A percentile compares a stretch with the other conserved stretches of the same genome.
phyloP scores from a whole-genome alignment of 768 basidiomycete genomes.

The Sporobolomyces pararoseus region DNA sequence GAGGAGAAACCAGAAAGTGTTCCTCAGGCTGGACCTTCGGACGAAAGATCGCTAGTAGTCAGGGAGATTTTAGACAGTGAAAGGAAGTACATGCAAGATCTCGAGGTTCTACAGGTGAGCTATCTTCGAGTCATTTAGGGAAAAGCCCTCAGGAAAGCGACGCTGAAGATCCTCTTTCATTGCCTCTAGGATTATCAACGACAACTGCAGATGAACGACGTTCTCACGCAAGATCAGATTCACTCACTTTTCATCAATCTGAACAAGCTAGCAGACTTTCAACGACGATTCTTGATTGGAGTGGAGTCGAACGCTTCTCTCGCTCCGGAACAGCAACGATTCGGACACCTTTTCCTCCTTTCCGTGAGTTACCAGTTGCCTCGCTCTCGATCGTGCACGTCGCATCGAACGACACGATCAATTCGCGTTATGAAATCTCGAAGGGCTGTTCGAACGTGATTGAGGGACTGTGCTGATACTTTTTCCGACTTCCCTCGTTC shows the following conservation, averaged over 20 bases:
- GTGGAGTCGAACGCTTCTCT: conserved; percentile 79
- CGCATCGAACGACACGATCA: not conserved
- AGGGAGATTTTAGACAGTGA: conserved; percentile 92
- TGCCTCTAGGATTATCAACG: conserved; percentile 74
- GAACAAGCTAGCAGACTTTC: conserved; percentile 92
- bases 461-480: conserved; percentile 4
- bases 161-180: not conserved
- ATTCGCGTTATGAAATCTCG: no score
- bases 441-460: not conserved
- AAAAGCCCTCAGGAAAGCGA: no score
- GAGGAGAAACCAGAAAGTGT: conserved; percentile 19
- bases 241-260: conserved; percentile 93
- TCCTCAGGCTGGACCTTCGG: conserved; percentile 28
- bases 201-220: conserved; percentile 71
- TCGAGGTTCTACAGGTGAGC: conserved; percentile 94
- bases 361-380: conserved; percentile 40
- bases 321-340: conserved; percentile 77
- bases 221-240: conserved; percentile 90
- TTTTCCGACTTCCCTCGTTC: conserved; percentile 3
- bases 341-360: conserved; percentile 79
- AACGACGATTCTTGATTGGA: conserved; percentile 85
- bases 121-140: no score
- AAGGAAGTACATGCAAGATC: conserved; percentile 93
- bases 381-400: not conserved
- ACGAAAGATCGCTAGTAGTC: conserved; percentile 50